Evolutionary conservation across 306 rosid genomes (phyloP).

Genomic region (Benincasa hispida): DNA sequence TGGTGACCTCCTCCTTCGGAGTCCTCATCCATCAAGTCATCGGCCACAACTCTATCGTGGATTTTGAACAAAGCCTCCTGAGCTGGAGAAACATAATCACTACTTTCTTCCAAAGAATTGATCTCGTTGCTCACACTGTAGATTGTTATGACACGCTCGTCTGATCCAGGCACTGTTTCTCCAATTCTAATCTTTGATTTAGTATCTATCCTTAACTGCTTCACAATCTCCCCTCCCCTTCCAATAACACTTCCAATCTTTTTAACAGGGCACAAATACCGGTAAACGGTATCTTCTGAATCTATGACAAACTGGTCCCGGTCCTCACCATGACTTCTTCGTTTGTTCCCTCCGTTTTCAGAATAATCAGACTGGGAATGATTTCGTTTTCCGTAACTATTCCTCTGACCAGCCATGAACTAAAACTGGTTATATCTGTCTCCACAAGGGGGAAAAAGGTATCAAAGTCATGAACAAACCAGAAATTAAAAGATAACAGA

Average conservation of each 20-base stretch:
- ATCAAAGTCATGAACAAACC: neutral
- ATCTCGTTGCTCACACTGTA: conserved; percentile 67
- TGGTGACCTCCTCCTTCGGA: conserved; percentile 48
- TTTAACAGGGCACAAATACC: conserved; percentile 63
- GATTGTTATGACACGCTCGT: conserved; percentile 74
- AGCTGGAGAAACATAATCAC: conserved; percentile 56
- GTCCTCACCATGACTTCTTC: conserved; percentile 74
- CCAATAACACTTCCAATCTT: conserved; percentile 97
- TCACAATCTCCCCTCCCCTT: conserved; percentile 96
- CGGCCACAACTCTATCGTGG: conserved; percentile 87
- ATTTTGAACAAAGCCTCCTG: conserved; percentile 82
- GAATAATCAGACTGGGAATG: conserved; percentile 55
- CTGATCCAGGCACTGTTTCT: conserved; percentile 73
- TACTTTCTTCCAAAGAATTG: conserved; percentile 47
- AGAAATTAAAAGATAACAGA: neutral
- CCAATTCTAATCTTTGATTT: conserved; percentile 88
- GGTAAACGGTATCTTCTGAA: conserved; percentile 72
- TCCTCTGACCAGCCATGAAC: conserved; percentile 71
- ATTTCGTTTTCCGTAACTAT: conserved; percentile 58
- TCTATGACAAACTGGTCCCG: conserved; percentile 78
- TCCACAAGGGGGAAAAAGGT: neutral
- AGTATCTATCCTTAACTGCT: conserved; percentile 80
- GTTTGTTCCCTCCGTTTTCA: conserved; percentile 55
- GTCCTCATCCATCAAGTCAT: conserved; percentile 68
- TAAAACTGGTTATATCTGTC: conserved; percentile 3